phyloP scores from a whole-genome alignment of 2,329 filamentous ascomycete genomes.

The Colletotrichum chlorophyti region DNA sequence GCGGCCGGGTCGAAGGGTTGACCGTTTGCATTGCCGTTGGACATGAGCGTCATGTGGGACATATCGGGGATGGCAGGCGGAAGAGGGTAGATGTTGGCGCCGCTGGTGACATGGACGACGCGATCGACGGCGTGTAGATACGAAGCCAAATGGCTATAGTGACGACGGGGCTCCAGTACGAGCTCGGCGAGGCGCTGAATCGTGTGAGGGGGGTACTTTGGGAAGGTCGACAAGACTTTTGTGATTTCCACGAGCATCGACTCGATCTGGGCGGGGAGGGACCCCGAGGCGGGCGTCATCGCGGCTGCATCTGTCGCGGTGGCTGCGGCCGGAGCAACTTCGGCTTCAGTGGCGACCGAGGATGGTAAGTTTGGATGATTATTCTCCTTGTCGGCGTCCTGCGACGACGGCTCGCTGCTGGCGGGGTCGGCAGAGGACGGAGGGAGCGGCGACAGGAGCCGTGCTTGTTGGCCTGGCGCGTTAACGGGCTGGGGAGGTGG shows the following conservation, averaged over 20 bases:
- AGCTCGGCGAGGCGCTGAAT: constrained; percentile 92
- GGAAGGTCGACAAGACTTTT: constrained; percentile 72
- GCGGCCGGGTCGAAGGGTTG: constrained; percentile 41
- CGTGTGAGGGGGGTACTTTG: constrained; percentile 83
- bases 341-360: constrained; percentile 40
- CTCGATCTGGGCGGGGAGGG: constrained; percentile 69
- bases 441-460: constrained; percentile 52
- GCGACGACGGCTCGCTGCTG: constrained; percentile 47
- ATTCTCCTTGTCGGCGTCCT: constrained; percentile 75
- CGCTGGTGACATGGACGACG: constrained; percentile 87
- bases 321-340: constrained; percentile 40
- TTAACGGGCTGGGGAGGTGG: constrained; percentile 49
- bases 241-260: constrained; percentile 68
- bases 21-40: constrained; percentile 67
- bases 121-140: constrained; percentile 93
- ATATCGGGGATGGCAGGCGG: constrained; percentile 69
- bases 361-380: constrained; percentile 47
- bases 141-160: constrained; percentile 82
- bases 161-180: constrained; percentile 74
- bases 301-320: constrained; percentile 36
- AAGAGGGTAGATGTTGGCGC: constrained; percentile 81
- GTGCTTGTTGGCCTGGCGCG: constrained; percentile 45
- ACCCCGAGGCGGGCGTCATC: constrained; percentile 46
- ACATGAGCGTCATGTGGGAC: constrained; percentile 57
- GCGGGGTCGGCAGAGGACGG: constrained; percentile 49